These are phyloP conservation scores for Flaveria brownii DNA, from an alignment of 129 eudicot species.

Conservation along the genomic window DNA sequence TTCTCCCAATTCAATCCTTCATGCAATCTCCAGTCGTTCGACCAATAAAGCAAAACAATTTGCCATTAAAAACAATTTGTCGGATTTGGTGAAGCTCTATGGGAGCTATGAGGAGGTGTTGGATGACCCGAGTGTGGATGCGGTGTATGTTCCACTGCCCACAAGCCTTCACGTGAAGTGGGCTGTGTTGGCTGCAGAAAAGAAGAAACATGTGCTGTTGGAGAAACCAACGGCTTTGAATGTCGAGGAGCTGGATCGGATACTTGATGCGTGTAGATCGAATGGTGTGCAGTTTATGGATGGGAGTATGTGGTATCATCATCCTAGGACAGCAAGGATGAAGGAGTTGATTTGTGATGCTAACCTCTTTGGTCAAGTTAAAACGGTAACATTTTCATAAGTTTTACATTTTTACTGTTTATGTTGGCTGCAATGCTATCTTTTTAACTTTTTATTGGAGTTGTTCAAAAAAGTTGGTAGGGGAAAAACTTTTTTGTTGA, in stretches of 20 bases:
- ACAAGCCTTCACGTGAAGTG: constrained; percentile 73
- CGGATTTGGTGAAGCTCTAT: constrained; percentile 45
- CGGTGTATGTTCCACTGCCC: constrained; percentile 81
- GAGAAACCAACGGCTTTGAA: constrained; percentile 86
- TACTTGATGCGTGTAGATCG: constrained; percentile 59
- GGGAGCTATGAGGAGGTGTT: constrained; percentile 61
- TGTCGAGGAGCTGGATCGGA: constrained; percentile 57
- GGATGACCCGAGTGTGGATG: constrained; percentile 67
- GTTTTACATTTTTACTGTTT: background rate
- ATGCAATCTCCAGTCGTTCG: constrained; percentile 74
- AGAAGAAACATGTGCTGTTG: constrained; percentile 71
- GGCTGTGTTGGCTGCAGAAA: constrained; percentile 73
- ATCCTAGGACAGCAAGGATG: constrained; percentile 76
- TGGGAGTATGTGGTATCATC: constrained; percentile 95
- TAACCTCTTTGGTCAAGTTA: constrained; percentile 59
- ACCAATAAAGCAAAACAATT: constrained; percentile 58
- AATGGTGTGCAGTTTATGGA: constrained; percentile 89
- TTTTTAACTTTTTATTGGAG: no score
- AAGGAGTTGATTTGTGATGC: constrained; percentile 57
- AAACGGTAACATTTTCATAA: constrained; percentile 36
- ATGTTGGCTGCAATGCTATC: background rate
- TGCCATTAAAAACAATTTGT: constrained; percentile 41
- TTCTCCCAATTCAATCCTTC: constrained; percentile 61
- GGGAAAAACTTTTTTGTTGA: background rate
- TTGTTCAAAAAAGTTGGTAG: no score